Evolutionary conservation across 768 basidiomycete species (phyloP).

Genomic region (Antrodiella citrinella): DNA sequence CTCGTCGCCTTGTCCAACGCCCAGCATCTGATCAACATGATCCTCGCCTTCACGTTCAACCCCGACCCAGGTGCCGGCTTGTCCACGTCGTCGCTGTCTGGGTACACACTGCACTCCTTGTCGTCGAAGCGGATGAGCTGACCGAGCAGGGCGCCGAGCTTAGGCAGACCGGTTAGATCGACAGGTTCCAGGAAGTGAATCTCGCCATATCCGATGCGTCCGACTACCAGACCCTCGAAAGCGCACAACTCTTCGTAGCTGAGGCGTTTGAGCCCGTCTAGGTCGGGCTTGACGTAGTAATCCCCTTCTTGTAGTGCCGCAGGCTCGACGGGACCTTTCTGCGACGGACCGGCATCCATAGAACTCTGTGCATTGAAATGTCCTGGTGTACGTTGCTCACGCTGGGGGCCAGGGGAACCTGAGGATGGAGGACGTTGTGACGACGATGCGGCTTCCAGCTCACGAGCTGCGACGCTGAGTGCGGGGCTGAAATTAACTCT

Average conservation of each 20-base stretch:
- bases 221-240: slow-evolving; percentile 74
- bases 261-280: slow-evolving; percentile 60
- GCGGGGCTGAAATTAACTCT: slow-evolving; percentile 72
- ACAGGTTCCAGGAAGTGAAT: slow-evolving; percentile 72
- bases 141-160: slow-evolving; percentile 78
- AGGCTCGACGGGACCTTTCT: slow-evolving; percentile 21
- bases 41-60: slow-evolving; percentile 78
- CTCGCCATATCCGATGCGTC: slow-evolving; percentile 87
- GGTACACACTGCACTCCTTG: slow-evolving; percentile 91
- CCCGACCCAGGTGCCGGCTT: slow-evolving; percentile 82
- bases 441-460: slow-evolving; percentile 48
- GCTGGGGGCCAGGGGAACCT: slow-evolving; percentile 11
- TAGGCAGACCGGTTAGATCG: slow-evolving; percentile 79
- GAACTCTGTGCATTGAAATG: slow-evolving; percentile 31
- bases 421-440: slow-evolving; percentile 13
- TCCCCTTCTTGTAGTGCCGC: slow-evolving; percentile 70
- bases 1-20: slow-evolving; percentile 85
- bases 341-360: slow-evolving; percentile 26
- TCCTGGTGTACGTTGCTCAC: slow-evolving; percentile 32
- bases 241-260: slow-evolving; percentile 68
- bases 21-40: slow-evolving; percentile 79
- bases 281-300: slow-evolving; percentile 82
- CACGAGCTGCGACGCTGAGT: slow-evolving; percentile 65
- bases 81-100: slow-evolving; percentile 76
- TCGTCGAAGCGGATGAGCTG: slow-evolving; percentile 82